Evolutionary conservation across 2,329 filamentous ascomycete genomes (phyloP).

Genomic region (Aureobasidium subglaciale): DNA sequence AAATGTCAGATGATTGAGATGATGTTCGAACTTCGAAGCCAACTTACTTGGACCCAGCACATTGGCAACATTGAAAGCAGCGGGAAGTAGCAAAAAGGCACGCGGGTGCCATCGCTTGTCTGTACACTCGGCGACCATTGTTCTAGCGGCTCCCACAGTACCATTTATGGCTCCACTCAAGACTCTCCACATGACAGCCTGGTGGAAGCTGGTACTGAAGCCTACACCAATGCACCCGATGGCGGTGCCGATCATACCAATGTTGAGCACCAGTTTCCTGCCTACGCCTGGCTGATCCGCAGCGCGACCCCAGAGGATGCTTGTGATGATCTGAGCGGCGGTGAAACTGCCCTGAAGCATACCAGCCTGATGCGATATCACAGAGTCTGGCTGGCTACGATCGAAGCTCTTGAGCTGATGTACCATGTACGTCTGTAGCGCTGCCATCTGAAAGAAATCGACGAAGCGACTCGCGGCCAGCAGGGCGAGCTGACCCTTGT

Average conservation of each 20-base stretch:
- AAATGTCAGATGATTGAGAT: slow-evolving; percentile 3
- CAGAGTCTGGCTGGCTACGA: slow-evolving; percentile 38
- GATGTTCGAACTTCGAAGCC: neutral
- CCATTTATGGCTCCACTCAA: slow-evolving; percentile 36
- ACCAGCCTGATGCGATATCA: slow-evolving; percentile 37
- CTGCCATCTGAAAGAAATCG: slow-evolving; percentile 40
- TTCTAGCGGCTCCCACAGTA: slow-evolving; percentile 35
- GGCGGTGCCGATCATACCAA: slow-evolving; percentile 34
- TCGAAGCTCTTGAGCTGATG: slow-evolving; percentile 38
- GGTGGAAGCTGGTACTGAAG: slow-evolving; percentile 32
- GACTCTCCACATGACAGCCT: slow-evolving; percentile 36
- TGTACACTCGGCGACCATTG: slow-evolving; percentile 36
- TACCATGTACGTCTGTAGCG: slow-evolving; percentile 39
- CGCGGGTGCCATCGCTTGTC: slow-evolving; percentile 35
- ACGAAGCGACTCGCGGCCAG: slow-evolving; percentile 35
- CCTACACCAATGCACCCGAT: slow-evolving; percentile 34
- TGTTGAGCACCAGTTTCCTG: slow-evolving; percentile 34
- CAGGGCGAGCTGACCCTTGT: slow-evolving; percentile 35
- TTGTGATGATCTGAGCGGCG: slow-evolving; percentile 36
- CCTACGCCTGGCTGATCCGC: slow-evolving; percentile 40
- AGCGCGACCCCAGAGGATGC: slow-evolving; percentile 35
- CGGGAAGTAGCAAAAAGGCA: slow-evolving; percentile 34
- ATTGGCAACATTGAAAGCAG: slow-evolving; percentile 37
- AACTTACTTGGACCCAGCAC: slow-evolving; percentile 30
- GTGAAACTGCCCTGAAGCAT: slow-evolving; percentile 37